Conservation (phyloP, 1,139 yeast genomes). For the Maudiozyma humilis region DNA sequence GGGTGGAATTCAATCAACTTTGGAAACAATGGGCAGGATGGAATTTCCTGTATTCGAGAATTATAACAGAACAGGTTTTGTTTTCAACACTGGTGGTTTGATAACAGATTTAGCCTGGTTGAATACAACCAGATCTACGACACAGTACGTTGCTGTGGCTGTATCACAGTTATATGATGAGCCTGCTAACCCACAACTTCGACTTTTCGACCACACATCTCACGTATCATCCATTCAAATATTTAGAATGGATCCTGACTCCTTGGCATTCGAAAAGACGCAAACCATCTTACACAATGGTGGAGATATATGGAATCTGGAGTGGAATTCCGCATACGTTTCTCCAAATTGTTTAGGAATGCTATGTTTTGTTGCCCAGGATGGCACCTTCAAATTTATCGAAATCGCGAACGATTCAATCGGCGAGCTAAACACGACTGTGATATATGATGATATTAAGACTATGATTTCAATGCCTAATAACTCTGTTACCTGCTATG, state of each 20-base stretch:
- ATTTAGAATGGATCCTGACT: slow-evolving; percentile 37
- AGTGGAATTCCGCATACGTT: slow-evolving; percentile 41
- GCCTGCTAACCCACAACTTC: slow-evolving; percentile 28
- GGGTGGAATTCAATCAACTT: slow-evolving; percentile 15
- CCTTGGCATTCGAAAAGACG: slow-evolving; percentile 26
- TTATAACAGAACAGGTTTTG: slow-evolving; percentile 37
- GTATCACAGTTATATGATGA: slow-evolving; percentile 34
- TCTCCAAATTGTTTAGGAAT: slow-evolving; percentile 33
- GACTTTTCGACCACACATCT: slow-evolving; percentile 34
- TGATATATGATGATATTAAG: slow-evolving; percentile 28
- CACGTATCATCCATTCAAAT: slow-evolving; percentile 41
- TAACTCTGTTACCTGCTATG: slow-evolving; percentile 43
- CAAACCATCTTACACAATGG: slow-evolving; percentile 37
- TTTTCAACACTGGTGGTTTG: slow-evolving; percentile 48
- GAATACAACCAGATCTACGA: slow-evolving; percentile 11
- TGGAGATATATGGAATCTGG: slow-evolving; percentile 49
- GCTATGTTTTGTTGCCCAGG: slow-evolving; percentile 50
- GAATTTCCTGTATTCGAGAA: slow-evolving; percentile 30
- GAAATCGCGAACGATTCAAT: slow-evolving; percentile 28
- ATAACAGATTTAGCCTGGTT: slow-evolving; percentile 52
- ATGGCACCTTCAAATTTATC: slow-evolving; percentile 53
- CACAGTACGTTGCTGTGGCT: slow-evolving; percentile 47
- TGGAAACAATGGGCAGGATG: slow-evolving; percentile 15
- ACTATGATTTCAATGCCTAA: slow-evolving; percentile 24
- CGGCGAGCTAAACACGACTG: slow-evolving; percentile 18